These are phyloP conservation scores for Sisymbrium altissimum DNA, from an alignment of 345 rosid species.

Conservation along the genomic window DNA sequence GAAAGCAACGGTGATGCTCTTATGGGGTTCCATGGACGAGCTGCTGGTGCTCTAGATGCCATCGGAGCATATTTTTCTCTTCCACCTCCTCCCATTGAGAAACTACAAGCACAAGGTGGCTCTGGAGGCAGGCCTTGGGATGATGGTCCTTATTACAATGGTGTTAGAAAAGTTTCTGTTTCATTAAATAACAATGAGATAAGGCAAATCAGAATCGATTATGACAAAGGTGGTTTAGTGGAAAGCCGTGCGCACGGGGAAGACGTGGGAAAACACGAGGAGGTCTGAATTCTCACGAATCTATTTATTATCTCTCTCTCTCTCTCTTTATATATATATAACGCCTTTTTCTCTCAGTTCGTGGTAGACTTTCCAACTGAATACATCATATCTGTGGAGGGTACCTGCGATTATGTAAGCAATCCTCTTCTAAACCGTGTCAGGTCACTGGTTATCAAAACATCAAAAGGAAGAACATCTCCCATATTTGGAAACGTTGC, in stretches of 20 bases:
- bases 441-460: neutral
- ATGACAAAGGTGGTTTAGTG: neutral
- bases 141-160: neutral
- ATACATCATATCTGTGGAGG: neutral
- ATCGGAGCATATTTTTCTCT: neutral
- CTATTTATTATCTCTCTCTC: no score
- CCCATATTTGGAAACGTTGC: neutral
- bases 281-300: neutral
- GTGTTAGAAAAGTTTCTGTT: neutral
- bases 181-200: neutral
- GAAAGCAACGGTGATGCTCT: neutral
- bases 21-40: neutral
- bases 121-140: neutral
- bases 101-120: neutral
- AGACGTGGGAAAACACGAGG: neutral
- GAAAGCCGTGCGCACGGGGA: neutral
- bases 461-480: neutral
- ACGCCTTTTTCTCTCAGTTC: no score
- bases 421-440: neutral
- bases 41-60: neutral
- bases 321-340: neutral
- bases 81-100: neutral
- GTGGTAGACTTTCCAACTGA: no score
- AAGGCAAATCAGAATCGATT: neutral
- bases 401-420: neutral